Conservation (phyloP, 2,329 filamentous ascomycete species). For the Biscogniauxia mediterranea region DNA sequence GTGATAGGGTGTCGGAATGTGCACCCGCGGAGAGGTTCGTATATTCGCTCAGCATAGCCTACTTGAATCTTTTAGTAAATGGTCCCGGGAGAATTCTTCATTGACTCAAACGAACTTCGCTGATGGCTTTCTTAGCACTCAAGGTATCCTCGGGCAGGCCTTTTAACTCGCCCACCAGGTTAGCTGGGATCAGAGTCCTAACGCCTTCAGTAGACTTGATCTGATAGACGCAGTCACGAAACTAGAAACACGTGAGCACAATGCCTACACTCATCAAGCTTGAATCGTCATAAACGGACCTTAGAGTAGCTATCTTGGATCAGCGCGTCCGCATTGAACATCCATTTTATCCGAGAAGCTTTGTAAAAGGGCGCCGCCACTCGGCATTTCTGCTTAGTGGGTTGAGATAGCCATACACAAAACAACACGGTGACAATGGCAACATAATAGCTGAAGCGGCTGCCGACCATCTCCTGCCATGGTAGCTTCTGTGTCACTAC, state of each 20-base stretch:
- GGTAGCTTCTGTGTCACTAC: constrained; percentile 23
- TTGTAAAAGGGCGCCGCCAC: constrained; percentile 47
- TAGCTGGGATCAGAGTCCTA: constrained; percentile 47
- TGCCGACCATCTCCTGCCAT: constrained; percentile 27
- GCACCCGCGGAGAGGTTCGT: constrained; percentile 48
- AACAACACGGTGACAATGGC: constrained; percentile 38
- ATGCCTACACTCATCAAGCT: neutral
- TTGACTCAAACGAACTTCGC: constrained; percentile 38
- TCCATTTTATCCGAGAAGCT: constrained; percentile 49
- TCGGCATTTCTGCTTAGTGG: constrained; percentile 27
- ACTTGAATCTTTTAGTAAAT: constrained; percentile 9
- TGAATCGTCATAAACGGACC: constrained; percentile 29
- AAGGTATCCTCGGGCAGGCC: constrained; percentile 47
- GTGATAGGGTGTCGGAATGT: constrained; percentile 44
- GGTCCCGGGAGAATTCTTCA: neutral
- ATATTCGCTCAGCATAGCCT: constrained; percentile 52
- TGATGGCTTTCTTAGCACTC: constrained; percentile 48
- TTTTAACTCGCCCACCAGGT: constrained; percentile 46
- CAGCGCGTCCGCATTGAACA: constrained; percentile 47
- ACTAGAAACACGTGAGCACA: constrained; percentile 33
- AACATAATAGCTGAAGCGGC: constrained; percentile 41
- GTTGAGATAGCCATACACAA: constrained; percentile 39
- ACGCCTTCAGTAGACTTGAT: constrained; percentile 51
- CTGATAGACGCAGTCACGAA: constrained; percentile 48
- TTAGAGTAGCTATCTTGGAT: constrained; percentile 50